phyloP scores from a whole-genome alignment of 179 eudicot genomes.

The Patellifolia procumbens region DNA sequence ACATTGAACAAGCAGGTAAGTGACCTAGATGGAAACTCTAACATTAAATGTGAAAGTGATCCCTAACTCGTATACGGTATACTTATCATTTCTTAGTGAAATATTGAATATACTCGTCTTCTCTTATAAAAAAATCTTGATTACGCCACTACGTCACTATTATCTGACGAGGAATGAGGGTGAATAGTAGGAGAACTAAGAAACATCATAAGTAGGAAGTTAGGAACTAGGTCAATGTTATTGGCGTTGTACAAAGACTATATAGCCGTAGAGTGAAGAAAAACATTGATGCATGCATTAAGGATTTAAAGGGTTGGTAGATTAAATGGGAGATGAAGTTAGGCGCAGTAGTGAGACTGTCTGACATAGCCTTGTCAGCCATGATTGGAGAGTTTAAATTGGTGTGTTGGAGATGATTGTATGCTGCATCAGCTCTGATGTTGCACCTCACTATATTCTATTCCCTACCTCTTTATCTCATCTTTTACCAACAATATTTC shows the following conservation, averaged over 20 bases:
- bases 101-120: too few species aligned
- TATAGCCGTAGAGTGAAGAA: not conserved
- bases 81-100: too few species aligned
- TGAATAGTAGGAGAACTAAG: not conserved
- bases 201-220: not conserved
- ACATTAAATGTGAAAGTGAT: too few species aligned
- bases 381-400: slow-evolving; percentile 19
- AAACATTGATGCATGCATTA: not conserved
- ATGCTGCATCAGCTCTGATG: slow-evolving; percentile 37
- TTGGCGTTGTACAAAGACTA: not conserved
- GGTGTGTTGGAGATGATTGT: slow-evolving; percentile 36
- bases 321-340: not conserved
- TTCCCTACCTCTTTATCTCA: not conserved
- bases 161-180: too few species aligned
- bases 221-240: not conserved
- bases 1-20: too few species aligned
- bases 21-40: too few species aligned
- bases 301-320: not conserved
- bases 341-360: slow-evolving; percentile 9
- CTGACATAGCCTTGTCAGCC: slow-evolving; percentile 25
- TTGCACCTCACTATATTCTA: slow-evolving; percentile 21
- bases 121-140: too few species aligned
- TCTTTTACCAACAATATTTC: not conserved
- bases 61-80: too few species aligned
- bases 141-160: too few species aligned